Evolutionary conservation across 169 alveolate genomes (phyloP), one percentile per base, ranked within the genome.

Genomic region (Perkinsus chesapeaki): DNA sequence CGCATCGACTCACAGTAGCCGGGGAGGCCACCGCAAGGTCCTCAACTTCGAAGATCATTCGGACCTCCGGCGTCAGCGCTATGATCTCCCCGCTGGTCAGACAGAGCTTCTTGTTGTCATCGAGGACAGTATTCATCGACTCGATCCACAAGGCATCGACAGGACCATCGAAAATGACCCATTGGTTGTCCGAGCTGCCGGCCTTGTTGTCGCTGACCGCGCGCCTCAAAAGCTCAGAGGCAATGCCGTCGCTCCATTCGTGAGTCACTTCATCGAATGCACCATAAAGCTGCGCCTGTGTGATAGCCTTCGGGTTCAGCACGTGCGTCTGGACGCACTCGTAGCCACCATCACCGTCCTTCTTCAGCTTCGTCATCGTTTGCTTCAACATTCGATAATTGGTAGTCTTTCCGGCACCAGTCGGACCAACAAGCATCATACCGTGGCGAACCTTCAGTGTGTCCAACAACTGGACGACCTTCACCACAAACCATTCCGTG

Each of bases 1-100:
- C 99, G 37, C 99, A 99, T 91, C 99, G 97, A 38, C 98, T 97
- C 38, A 98, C 99, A 16, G 99, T 98, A 48, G 99, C 99, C 39
- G 99, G 98, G 82, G 99, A 97, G 43, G 99, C 99, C 94, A 97
- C 98, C 94, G 98, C 96, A 92, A 98, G 96, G 96, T 98, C 99
- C 96, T 99, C 98, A 94, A 98, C 96, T 96, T 98, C 99, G 95
- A 98, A 98, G 96, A 98, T 96, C 97, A 98, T 95, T 94, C 98
- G 98, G 98, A 98, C 97, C 94, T 98, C 98, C 91, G 98, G 97
- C 91, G 98, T 97, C 93, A 98, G 96, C 48, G 97, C 97, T 60
- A 98, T 98, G 94, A 99, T 97, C 93, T 98, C 99, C 48, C 98
- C 98, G 48, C 97, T 97, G 36, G 99, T 98, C 73, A 98, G 96